Evolutionary conservation across 768 basidiomycete genomes (phyloP).

Genomic region (Boletus rubroflammeus): DNA sequence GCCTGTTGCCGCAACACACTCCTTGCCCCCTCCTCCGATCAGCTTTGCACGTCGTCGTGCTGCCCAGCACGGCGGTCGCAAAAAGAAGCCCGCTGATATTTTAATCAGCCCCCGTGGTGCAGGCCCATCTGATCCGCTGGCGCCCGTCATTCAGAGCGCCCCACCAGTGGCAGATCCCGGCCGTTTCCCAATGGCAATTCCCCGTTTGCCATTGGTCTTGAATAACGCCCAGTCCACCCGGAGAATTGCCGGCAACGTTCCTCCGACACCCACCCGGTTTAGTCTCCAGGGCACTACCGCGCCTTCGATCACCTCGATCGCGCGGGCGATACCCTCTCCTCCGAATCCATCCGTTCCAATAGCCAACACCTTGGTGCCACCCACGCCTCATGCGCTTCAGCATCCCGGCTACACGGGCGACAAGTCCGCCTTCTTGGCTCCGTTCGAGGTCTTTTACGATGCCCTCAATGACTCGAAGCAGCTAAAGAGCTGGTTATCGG

Average conservation of each 20-base stretch:
- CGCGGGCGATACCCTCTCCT: slow-evolving; percentile 42
- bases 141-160: slow-evolving; percentile 72
- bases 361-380: slow-evolving; percentile 59
- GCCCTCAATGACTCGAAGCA: slow-evolving; percentile 77
- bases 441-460: slow-evolving; percentile 83
- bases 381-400: slow-evolving; percentile 64
- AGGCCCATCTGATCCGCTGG: slow-evolving; percentile 48
- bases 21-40: slow-evolving; percentile 67
- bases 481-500: slow-evolving; percentile 71
- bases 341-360: slow-evolving; percentile 67
- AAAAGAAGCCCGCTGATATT: slow-evolving; percentile 77
- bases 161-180: slow-evolving; percentile 53
- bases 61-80: slow-evolving; percentile 53
- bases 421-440: slow-evolving; percentile 74
- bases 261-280: slow-evolving; percentile 69
- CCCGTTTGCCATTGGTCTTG: slow-evolving; percentile 55
- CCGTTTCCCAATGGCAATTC: slow-evolving; percentile 60
- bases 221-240: slow-evolving; percentile 44
- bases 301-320: slow-evolving; percentile 23
- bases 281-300: slow-evolving; percentile 37
- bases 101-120: slow-evolving; percentile 68
- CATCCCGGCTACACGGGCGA: slow-evolving; percentile 58
- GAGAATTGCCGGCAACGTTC: slow-evolving; percentile 56
- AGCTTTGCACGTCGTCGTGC: slow-evolving; percentile 76
- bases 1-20: slow-evolving; percentile 26